These are phyloP conservation scores for Aspergillus conjunctus DNA, from an alignment of 495 filamentous ascomycete species.

Conservation along the genomic window DNA sequence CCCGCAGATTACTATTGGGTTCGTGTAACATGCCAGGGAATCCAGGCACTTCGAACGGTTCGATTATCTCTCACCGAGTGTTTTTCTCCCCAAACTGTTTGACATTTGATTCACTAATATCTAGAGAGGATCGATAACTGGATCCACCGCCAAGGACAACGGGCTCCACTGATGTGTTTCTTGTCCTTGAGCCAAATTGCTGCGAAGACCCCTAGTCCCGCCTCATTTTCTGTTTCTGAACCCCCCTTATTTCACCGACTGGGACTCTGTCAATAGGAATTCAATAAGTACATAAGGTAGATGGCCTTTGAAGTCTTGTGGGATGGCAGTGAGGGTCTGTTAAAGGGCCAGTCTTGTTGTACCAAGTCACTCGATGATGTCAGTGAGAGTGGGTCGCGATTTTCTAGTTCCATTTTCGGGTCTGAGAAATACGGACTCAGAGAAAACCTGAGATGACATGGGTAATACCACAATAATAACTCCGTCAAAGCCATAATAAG, in stretches of 20 bases:
- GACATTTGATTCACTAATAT: too few relatives aligned
- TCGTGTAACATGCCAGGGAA: slow-evolving; percentile 6
- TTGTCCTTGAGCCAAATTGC: slow-evolving; percentile 14
- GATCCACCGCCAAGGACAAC: slow-evolving; percentile 20
- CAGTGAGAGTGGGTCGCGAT: slow-evolving; percentile 15
- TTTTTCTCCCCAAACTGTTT: neutral
- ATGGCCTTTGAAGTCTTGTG: too few relatives aligned
- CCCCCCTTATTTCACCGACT: too few relatives aligned
- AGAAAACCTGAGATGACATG: neutral
- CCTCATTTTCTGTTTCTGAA: neutral
- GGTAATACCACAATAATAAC: neutral
- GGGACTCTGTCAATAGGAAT: too few relatives aligned
- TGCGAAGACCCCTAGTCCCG: neutral
- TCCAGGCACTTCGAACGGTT: neutral
- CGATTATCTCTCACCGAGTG: neutral
- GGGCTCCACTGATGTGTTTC: slow-evolving; percentile 22
- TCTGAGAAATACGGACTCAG: neutral
- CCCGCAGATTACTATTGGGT: slow-evolving; percentile 10
- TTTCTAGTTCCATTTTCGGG: neutral
- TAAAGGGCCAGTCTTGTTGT: neutral
- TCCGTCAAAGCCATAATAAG: neutral
- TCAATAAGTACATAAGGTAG: too few relatives aligned
- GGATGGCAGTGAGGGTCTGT: too few relatives aligned
- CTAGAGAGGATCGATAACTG: neutral
- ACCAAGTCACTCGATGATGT: slow-evolving; percentile 20